Percentiles rank a stretch among this genome's conserved stretches.
Conservation (phyloP, 345 rosid species). For the Eucalyptus camaldulensis region DNA sequence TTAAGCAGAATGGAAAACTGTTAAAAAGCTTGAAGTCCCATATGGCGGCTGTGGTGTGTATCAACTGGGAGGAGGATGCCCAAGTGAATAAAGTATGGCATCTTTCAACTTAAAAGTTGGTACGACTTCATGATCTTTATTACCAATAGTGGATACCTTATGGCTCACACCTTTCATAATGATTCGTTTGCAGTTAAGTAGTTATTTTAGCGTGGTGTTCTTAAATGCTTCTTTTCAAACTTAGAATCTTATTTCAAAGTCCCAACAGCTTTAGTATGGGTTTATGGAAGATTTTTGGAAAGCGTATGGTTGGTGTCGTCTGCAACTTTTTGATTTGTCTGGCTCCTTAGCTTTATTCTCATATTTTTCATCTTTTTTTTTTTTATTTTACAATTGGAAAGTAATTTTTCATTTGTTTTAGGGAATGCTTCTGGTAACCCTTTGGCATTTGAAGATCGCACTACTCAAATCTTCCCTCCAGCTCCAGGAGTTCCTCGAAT, state of each 20-base stretch:
- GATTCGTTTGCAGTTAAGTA: no score
- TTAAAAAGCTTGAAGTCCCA: slow-evolving; percentile 73
- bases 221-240: background rate
- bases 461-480: background rate
- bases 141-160: no score
- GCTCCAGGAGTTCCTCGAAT: background rate
- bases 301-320: background rate
- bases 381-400: background rate
- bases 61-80: slow-evolving; percentile 83
- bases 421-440: background rate
- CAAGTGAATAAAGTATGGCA: slow-evolving; percentile 25
- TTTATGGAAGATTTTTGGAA: no score
- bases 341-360: background rate
- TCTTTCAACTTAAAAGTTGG: background rate
- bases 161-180: no score
- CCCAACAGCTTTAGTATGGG: no score
- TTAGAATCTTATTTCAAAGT: no score
- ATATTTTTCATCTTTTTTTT: background rate
- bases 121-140: no score
- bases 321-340: background rate
- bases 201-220: no score
- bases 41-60: slow-evolving; percentile 57
- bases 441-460: background rate
- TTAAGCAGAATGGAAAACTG: slow-evolving; percentile 55
- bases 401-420: background rate